These are phyloP conservation scores for Calonectria pteridis DNA, from an alignment of 2,329 filamentous ascomycete species.

Conservation along the genomic window DNA sequence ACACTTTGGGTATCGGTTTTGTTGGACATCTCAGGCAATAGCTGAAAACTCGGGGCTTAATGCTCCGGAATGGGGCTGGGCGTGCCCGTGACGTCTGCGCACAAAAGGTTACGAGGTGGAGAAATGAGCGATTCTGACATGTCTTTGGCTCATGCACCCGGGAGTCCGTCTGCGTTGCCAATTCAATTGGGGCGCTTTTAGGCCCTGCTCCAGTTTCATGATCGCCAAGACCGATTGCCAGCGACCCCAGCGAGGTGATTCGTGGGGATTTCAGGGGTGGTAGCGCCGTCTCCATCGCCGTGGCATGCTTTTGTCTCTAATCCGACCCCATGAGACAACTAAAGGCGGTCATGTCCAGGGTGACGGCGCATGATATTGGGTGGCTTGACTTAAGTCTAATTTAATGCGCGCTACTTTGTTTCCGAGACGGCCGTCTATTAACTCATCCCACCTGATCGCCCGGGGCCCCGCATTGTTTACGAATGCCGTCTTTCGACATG, in stretches of 20 bases:
- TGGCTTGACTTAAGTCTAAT: background rate
- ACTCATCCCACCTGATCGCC: background rate
- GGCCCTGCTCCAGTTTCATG: background rate
- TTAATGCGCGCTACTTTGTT: background rate
- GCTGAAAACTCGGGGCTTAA: background rate
- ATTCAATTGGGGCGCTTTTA: constrained; percentile 13
- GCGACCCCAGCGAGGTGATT: constrained; percentile 3
- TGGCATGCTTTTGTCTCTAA: background rate
- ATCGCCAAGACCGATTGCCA: constrained; percentile 6
- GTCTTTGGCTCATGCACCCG: background rate
- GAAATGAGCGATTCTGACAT: background rate
- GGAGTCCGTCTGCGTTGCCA: background rate
- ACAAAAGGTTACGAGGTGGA: background rate
- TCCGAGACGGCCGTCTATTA: background rate
- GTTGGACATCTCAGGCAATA: background rate
- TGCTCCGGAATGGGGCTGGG: background rate
- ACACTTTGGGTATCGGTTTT: background rate
- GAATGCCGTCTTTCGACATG: background rate
- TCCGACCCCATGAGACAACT: constrained; percentile 2
- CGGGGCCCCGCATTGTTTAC: background rate
- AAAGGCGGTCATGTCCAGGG: background rate
- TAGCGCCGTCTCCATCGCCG: background rate
- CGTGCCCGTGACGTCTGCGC: background rate
- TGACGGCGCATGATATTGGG: background rate
- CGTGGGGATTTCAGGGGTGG: constrained; percentile 13